Evolutionary conservation across 108 stramenopile species (phyloP), one percentile per base, ranked within the genome.

Genomic region (Mayamaea pseudoterrestris): DNA sequence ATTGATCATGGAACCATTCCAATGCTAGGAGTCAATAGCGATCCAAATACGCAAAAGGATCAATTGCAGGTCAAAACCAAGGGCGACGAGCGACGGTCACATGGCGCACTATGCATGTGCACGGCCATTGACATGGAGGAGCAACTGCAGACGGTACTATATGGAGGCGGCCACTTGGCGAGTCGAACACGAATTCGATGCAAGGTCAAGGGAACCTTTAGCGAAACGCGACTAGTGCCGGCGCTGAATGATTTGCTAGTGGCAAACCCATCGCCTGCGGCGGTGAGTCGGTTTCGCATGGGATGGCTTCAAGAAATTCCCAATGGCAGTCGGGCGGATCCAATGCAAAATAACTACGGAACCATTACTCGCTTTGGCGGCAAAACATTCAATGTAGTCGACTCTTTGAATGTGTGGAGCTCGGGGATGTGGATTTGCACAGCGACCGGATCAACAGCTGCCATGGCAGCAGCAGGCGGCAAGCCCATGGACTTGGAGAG

Each of bases 171-270:
- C 7, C 30, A 60, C 18, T 64, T 81, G 35, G 46, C 49, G 22
- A 24, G 34, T 20, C 54, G 96, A 43, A 71, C 86, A 5, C 59
- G 96, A 32, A 85, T 95, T 28, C 87, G 89, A 23, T 85, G 89
- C 43, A 64, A 86, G 31, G 89, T 97, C 35, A 83, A 90, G 45
- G 72, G 76, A 5, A 89, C 93, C 3, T 90, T 94, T 66, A 91
- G 89, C 0, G 96, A 97, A 68, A 95, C 93, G 20, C 68, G 69
- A 20, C 69, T 97, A 1, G 93, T 93, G 7, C 96, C 96, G 8
- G 89, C 93, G 5, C 58, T 97, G 52, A 97, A 97, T 67, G 96
- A 97, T 68, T 60, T 97, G 37, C 68, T 97, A 14, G 69, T 97
- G 40, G 71, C 95, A n/a, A 91, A 97, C 66, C 93, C 95, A 0